These are phyloP conservation scores for Ceratonia siliqua DNA, from an alignment of 306 rosid species.

Conservation along the genomic window DNA sequence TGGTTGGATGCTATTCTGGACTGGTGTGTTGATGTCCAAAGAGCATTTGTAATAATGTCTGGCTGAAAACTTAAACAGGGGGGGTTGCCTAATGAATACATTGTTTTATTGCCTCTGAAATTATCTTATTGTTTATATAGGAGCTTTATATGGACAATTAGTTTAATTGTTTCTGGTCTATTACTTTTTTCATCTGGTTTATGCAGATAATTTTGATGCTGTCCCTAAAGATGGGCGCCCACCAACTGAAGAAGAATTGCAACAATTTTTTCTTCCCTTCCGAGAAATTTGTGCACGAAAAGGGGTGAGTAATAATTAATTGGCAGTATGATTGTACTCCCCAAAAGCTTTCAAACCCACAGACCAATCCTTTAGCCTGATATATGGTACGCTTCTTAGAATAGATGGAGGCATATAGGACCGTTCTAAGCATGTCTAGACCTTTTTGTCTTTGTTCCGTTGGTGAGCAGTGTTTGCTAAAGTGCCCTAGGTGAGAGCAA, in stretches of 20 bases:
- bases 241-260: constrained; percentile 62
- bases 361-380: too few relatives aligned
- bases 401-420: too few relatives aligned
- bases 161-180: not conserved
- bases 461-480: too few relatives aligned
- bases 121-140: not conserved
- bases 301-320: constrained; percentile 55
- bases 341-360: too few relatives aligned
- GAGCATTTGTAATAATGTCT: not conserved
- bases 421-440: too few relatives aligned
- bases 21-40: not conserved
- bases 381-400: too few relatives aligned
- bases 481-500: too few relatives aligned
- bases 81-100: not conserved
- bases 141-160: not conserved
- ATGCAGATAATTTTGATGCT: constrained; percentile 41
- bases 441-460: too few relatives aligned
- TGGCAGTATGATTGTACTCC: not conserved
- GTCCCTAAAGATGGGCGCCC: constrained; percentile 49
- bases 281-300: constrained; percentile 80
- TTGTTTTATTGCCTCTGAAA: not conserved
- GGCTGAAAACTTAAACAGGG: not conserved
- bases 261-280: constrained; percentile 67
- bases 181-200: not conserved
- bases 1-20: not conserved